Conservation (phyloP, 2,329 filamentous ascomycete species). For the Neofusicoccum sp. region DNA sequence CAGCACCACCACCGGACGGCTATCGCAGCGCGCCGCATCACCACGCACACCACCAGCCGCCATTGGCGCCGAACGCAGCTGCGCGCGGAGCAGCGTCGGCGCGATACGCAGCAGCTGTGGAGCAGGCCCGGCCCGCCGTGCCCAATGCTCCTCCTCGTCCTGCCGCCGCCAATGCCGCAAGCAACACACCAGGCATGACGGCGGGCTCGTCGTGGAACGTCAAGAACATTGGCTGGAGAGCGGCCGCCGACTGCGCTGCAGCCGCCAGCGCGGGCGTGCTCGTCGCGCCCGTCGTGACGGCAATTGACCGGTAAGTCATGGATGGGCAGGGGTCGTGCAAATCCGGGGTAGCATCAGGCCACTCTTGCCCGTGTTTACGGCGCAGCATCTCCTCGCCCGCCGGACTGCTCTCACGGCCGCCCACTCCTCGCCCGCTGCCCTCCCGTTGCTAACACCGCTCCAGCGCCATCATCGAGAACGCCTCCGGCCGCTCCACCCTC, state of each 20-base stretch:
- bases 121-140: neutral
- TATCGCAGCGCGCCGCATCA: neutral
- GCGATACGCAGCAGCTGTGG: conserved; percentile 8
- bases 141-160: neutral
- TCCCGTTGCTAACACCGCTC: neutral
- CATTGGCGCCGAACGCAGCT: neutral
- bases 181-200: conserved; percentile 1
- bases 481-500: conserved; percentile 65
- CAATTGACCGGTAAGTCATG: conserved; percentile 72
- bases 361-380: neutral
- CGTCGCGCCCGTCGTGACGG: conserved; percentile 79
- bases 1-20: neutral
- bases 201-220: conserved; percentile 65
- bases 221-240: conserved; percentile 63
- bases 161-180: neutral
- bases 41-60: conserved; percentile 2
- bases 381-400: neutral
- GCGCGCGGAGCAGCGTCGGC: neutral
- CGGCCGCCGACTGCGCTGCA: conserved; percentile 66
- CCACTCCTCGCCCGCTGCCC: neutral
- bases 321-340: neutral
- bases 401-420: neutral
- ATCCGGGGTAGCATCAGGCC: conserved; percentile 10
- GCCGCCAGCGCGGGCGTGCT: conserved; percentile 70
- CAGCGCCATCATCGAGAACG: conserved; percentile 78